Percentiles rank a stretch among this genome's conserved stretches.
Conservation (phyloP, 371 early-diverging fungal genomes). For the Catenaria anguillulae region DNA sequence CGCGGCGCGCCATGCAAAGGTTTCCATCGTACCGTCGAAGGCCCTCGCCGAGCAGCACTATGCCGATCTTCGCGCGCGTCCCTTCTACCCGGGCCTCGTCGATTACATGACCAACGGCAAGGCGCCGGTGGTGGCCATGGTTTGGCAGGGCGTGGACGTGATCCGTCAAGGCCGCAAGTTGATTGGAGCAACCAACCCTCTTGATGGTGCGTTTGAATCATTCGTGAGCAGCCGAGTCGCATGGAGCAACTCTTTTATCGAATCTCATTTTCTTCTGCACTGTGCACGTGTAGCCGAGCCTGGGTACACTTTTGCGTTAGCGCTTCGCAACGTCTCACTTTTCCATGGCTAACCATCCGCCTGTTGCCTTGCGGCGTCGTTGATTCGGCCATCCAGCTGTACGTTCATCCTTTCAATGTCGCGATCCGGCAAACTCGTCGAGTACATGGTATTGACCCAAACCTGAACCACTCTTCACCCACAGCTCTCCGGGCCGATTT, state of each 20-base stretch:
- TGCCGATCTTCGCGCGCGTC: conserved; percentile 23
- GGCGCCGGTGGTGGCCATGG: conserved; percentile 16
- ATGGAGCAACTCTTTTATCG: no score
- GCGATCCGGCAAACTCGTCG: no score
- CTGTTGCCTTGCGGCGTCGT: no score
- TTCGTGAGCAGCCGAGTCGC: no score
- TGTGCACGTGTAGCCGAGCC: no score
- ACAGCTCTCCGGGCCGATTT: conserved; percentile 42
- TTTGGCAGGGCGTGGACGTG: conserved; percentile 31
- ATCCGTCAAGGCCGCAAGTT: conserved; percentile 31
- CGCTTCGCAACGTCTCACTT: no score
- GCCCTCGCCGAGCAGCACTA: conserved; percentile 32
- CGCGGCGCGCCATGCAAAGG: neutral
- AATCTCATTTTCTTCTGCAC: no score
- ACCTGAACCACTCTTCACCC: neutral
- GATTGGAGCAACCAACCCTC: conserved; percentile 42
- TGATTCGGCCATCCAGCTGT: no score
- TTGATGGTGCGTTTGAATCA: conserved; percentile 13
- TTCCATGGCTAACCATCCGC: no score
- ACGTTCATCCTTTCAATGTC: no score
- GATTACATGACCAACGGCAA: conserved; percentile 14
- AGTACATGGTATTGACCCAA: no score
- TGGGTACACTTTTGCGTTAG: no score
- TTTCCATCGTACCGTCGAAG: neutral
- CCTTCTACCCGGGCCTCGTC: conserved; percentile 34